Percentiles rank a stretch among this genome's conserved stretches.
Evolutionary conservation across 2,329 filamentous ascomycete species (phyloP).

Genomic region (Fusarium vanettenii): DNA sequence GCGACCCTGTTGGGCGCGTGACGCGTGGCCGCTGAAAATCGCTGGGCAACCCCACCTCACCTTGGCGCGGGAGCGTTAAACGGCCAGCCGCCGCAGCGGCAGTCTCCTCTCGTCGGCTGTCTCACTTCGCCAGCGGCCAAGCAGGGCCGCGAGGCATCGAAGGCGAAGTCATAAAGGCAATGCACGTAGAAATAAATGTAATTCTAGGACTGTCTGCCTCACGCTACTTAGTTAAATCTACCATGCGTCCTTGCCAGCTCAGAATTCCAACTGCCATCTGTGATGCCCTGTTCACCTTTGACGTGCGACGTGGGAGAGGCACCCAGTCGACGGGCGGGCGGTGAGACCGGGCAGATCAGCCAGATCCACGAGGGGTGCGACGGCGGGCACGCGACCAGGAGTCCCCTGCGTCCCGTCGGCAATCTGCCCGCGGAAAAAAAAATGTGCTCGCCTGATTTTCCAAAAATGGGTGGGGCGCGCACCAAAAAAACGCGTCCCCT

Average conservation of each 20-base stretch:
- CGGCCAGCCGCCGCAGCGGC: background rate
- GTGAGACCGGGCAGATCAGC: background rate
- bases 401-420: background rate
- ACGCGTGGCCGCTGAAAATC: background rate
- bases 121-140: background rate
- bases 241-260: background rate
- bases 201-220: background rate
- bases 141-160: background rate
- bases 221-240: background rate
- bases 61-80: background rate
- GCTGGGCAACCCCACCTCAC: background rate
- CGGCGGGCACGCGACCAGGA: background rate
- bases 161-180: background rate
- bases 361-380: background rate
- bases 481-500: background rate
- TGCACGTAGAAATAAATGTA: background rate
- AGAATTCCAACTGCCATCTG: background rate
- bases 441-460: background rate
- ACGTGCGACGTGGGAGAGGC: background rate
- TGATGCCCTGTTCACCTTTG: background rate
- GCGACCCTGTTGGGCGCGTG: background rate
- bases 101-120: background rate
- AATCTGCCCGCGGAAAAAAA: background rate
- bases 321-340: background rate
- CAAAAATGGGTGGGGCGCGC: background rate